Conservation (phyloP, 345 rosid species). For the Geranium rotundifolium region DNA sequence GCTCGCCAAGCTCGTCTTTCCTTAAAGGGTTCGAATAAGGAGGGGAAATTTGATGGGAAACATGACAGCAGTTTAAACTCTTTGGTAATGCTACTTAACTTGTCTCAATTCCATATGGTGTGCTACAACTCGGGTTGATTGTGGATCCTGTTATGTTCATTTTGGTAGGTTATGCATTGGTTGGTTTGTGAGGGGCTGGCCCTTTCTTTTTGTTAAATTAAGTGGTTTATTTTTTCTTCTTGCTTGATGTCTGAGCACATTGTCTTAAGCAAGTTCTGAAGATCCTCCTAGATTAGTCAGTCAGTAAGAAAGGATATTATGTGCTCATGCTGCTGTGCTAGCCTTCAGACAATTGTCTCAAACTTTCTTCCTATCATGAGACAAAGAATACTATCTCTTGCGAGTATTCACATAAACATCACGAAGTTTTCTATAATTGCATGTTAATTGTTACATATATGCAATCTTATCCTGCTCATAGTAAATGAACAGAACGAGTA, state of each 20-base stretch:
- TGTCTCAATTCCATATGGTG: background rate
- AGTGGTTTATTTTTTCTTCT: background rate
- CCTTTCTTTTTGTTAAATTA: too few species aligned
- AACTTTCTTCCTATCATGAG: too few species aligned
- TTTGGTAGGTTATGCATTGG: background rate
- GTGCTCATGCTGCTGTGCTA: too few species aligned
- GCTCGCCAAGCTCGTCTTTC: slow-evolving; percentile 37
- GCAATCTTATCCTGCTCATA: background rate
- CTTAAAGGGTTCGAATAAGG: slow-evolving; percentile 7
- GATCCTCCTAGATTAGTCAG: background rate
- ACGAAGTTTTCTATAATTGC: background rate
- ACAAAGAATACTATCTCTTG: background rate
- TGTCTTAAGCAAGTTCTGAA: background rate
- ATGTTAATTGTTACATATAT: background rate
- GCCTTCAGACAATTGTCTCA: too few species aligned
- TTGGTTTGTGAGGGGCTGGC: background rate
- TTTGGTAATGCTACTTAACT: slow-evolving; percentile 26
- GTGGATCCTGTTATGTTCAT: background rate
- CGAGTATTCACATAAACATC: background rate
- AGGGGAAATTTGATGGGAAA: slow-evolving; percentile 11
- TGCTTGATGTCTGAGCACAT: background rate
- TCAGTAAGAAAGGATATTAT: background rate
- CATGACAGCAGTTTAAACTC: slow-evolving; percentile 15
- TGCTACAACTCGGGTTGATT: background rate
- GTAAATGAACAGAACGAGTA: background rate